Evolutionary conservation across 805 yeast species (phyloP).

Genomic region (Metschnikowia reukaufii): DNA sequence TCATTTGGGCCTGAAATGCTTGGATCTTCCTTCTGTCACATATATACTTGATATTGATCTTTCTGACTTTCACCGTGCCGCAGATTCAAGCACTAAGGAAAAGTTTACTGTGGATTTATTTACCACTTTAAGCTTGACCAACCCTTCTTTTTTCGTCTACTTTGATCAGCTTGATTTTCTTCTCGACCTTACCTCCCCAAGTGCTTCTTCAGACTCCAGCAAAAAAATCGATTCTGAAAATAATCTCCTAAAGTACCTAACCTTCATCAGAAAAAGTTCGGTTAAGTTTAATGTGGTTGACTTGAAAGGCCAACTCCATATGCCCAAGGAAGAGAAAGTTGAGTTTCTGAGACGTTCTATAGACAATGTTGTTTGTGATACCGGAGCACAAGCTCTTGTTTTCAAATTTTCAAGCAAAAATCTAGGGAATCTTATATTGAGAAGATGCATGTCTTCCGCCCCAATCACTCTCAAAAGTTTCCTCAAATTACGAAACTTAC

Average conservation of each 20-base stretch:
- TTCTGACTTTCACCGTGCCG: constrained; percentile 24
- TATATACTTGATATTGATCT: constrained; percentile 24
- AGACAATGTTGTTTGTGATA: constrained; percentile 28
- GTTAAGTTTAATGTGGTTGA: constrained; percentile 33
- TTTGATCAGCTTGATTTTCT: constrained; percentile 36
- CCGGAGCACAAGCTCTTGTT: constrained; percentile 24
- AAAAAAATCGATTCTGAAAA: background rate
- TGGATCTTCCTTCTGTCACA: constrained; percentile 39
- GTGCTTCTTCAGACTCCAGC: background rate
- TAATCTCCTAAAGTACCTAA: background rate
- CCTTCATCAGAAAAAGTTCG: constrained; percentile 12
- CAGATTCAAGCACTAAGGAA: constrained; percentile 6
- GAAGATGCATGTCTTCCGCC: background rate
- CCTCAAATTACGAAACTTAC: constrained; percentile 32
- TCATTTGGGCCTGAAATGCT: constrained; percentile 30
- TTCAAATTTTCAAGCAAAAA: constrained; percentile 30
- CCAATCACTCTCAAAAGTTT: constrained; percentile 22
- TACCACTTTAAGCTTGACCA: constrained; percentile 28
- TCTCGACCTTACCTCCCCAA: constrained; percentile 3
- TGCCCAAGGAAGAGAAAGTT: constrained; percentile 23
- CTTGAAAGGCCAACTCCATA: constrained; percentile 27
- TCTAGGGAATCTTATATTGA: constrained; percentile 15
- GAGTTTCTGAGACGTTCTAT: constrained; percentile 24
- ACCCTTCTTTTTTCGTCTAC: constrained; percentile 37
- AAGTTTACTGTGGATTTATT: constrained; percentile 18